phyloP scores from a whole-genome alignment of 768 basidiomycete species.

The Clitopilus hobsonii region DNA sequence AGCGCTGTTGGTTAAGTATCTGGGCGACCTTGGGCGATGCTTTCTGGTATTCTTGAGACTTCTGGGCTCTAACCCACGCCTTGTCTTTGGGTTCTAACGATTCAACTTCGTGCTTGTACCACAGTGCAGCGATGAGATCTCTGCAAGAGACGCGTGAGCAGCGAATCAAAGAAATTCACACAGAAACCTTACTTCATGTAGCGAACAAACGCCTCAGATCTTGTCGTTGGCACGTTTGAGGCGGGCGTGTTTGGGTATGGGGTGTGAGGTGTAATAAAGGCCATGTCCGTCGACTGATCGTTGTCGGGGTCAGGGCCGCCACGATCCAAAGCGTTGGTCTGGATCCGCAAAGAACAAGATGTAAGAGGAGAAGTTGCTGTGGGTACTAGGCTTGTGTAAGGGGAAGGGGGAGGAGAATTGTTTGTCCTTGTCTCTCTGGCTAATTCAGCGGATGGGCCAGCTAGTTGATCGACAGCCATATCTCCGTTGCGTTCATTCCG shows the following conservation, averaged over 20 bases:
- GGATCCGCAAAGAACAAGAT: slow-evolving; percentile 1
- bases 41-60: slow-evolving; percentile 21
- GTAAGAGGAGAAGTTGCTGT: not conserved
- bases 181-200: not conserved
- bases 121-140: not conserved
- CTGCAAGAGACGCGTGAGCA: not conserved
- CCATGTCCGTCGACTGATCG: slow-evolving; percentile 5
- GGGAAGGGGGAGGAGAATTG: not conserved
- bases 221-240: not conserved
- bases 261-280: not conserved
- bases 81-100: slow-evolving; percentile 17
- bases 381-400: not conserved
- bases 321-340: not conserved
- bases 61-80: slow-evolving; percentile 25
- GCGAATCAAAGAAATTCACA: not conserved
- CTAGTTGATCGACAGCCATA: not conserved
- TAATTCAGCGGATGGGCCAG: not conserved
- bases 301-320: not conserved
- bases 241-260: not conserved
- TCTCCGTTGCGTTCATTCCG: not conserved
- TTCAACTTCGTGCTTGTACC: slow-evolving; percentile 15
- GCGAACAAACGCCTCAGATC: not conserved
- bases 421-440: not conserved
- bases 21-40: slow-evolving; percentile 22
- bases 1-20: slow-evolving; percentile 18